A percentile compares a stretch with the other conserved stretches of the same genome.
These are phyloP conservation scores for Helotiales sp. DNA, from an alignment of 2,329 filamentous ascomycete species.

Conservation along the genomic window DNA sequence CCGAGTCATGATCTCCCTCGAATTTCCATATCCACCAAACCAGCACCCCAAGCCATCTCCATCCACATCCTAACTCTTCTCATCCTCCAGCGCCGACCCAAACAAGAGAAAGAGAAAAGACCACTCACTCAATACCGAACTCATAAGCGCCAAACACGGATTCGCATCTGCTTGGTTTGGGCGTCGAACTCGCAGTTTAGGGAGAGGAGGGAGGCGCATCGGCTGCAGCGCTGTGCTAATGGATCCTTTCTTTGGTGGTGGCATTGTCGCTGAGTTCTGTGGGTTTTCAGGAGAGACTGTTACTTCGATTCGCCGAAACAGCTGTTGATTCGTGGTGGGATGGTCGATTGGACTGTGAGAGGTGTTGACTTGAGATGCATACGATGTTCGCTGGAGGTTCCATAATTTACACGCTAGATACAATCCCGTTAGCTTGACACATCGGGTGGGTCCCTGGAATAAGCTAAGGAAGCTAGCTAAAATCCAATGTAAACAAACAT, in stretches of 20 bases:
- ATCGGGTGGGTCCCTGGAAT: background rate
- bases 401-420: conserved; percentile 35
- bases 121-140: conserved; percentile 65
- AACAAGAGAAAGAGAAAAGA: background rate
- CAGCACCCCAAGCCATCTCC: too few species aligned
- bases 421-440: background rate
- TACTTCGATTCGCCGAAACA: too few species aligned
- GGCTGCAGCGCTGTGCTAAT: conserved; percentile 39
- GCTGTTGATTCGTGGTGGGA: background rate
- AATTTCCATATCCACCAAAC: too few species aligned
- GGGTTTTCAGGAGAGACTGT: background rate
- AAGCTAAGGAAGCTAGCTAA: background rate
- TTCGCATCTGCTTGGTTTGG: conserved; percentile 67
- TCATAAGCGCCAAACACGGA: conserved; percentile 70
- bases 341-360: background rate
- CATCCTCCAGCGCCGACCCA: background rate
- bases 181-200: conserved; percentile 66
- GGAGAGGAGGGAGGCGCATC: conserved; percentile 58
- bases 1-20: too few species aligned
- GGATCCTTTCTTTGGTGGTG: conserved; percentile 29
- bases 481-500: conserved; percentile 34
- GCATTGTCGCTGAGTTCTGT: conserved; percentile 38
- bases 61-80: background rate
- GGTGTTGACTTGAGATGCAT: background rate
- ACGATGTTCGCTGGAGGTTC: conserved; percentile 8